Evolutionary conservation across 768 basidiomycete genomes (phyloP), one percentile per base, ranked within the genome.

Genomic region (Serpula lacrymans): DNA sequence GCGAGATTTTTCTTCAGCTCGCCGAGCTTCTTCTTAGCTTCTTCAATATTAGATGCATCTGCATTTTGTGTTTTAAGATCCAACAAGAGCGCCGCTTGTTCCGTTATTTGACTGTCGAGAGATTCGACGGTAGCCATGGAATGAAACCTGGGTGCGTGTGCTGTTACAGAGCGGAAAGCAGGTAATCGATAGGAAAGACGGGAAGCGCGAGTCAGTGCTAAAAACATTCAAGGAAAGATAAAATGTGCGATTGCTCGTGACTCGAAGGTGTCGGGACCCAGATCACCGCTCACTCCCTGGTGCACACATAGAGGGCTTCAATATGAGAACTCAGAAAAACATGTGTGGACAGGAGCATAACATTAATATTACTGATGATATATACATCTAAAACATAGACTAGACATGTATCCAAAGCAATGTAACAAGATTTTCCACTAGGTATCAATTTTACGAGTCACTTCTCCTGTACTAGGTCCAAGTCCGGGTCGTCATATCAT

Each of bases 21-120:
- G 0, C 78, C 77, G 12, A 90, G 70, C 43, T 69, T 78, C 67
- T 82, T 83, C 67, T 75, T 82, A 12, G 76, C 76, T 25, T 79
- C 80, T 17, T 85, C 79, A 26, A 87, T 51, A 7, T 60, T 50
- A 3, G 67, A 51, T 1, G 68, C 49, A 39, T 83, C 77, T 1
- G 75, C 73, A 33, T 74, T 75, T 51, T 76, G 70, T 31, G 73
- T 62, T 37, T 78, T 68, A 16, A 89, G 74, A 41, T 80, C 71
- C 55, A 80, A 81, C 53, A 86, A 70, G n/a, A 74, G 60, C 4
- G 70, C 57, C 7, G 69, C 79, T 49, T 82, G 80, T 27, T 69
- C 57, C 4, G 68, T 63, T 51, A 88, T 77, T 51, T 82, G 74
- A 31, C 70, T 60, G 41, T 72, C 68, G 33, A 86, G 67, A 3